These are phyloP conservation scores for Sporothrix euskadiensis DNA, from an alignment of 2,329 filamentous ascomycete genomes.

Conservation along the genomic window DNA sequence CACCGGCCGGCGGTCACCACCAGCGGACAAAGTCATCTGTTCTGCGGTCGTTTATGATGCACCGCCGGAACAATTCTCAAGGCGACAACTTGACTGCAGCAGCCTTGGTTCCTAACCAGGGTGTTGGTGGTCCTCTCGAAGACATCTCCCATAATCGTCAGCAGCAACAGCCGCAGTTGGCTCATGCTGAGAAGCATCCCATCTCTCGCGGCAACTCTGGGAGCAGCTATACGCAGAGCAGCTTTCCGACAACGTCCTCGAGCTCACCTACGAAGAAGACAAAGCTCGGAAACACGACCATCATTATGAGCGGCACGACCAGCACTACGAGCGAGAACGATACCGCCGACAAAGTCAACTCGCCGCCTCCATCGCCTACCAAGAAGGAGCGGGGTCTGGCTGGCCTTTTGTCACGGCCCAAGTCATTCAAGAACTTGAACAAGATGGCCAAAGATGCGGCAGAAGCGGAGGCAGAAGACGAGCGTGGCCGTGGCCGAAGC, in stretches of 20 bases:
- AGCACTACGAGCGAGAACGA: neutral
- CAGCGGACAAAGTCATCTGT: constrained; percentile 53
- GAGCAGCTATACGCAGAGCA: neutral
- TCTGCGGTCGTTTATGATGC: constrained; percentile 52
- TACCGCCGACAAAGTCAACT: neutral
- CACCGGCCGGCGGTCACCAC: constrained; percentile 34
- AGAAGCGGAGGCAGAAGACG: constrained; percentile 35
- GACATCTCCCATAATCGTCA: constrained; percentile 60
- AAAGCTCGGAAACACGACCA: constrained; percentile 3
- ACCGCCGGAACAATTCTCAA: constrained; percentile 50
- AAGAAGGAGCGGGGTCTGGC: constrained; percentile 79
- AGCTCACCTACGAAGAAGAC: constrained; percentile 27
- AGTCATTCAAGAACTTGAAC: constrained; percentile 68
- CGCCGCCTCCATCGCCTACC: constrained; percentile 46
- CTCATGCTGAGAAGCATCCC: constrained; percentile 11
- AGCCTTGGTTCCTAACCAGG: constrained; percentile 20
- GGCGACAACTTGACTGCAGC: constrained; percentile 42
- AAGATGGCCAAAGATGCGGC: constrained; percentile 42
- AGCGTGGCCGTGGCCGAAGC: constrained; percentile 26
- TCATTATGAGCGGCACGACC: neutral
- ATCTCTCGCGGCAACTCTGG: constrained; percentile 1
- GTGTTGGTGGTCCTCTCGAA: constrained; percentile 41
- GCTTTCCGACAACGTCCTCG: constrained; percentile 25
- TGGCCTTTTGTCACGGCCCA: constrained; percentile 71
- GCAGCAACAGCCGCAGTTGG: constrained; percentile 43